Evolutionary conservation across 106 monocot species (phyloP), one percentile per base, ranked within the genome.

Genomic region (Dendrobium huoshanense): DNA sequence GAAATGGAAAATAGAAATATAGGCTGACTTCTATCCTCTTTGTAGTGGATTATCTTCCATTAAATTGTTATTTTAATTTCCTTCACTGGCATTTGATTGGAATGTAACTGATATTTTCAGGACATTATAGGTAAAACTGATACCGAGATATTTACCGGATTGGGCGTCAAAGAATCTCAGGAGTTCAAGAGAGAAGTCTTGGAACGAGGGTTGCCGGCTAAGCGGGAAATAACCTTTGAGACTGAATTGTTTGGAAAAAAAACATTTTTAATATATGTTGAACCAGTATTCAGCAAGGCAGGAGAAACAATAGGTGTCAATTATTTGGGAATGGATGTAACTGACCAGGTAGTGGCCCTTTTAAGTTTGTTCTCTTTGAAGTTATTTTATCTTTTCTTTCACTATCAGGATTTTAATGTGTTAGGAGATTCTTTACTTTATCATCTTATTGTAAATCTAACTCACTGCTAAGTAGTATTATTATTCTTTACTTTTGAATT

Each of bases 121-220:
- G 93, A 93, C 67, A 87, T 93, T 79, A 93, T 93, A 85, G 93
- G 93, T 80, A 93, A 93, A 85, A 93, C 90, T 44, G 93, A 93
- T 81, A 79, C 78, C 2, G 93, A 93, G 75, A 93, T 93, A 77
- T 88, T 90, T 73, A 76, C 79, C 65, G 93, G 90, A 77, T 81
- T 65, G 41, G 93, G 93, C 45, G 87, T 90, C 41, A 81, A 88
- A 68, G 93, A 90, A 80, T 80, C 81, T 67, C 88, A 90, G 56
- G 84, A 88, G 37, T 88, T 93, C 67, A 93, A 93, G 75, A 84
- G 73, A 72, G 87, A 90, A 80, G 93, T 93, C 56, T 18, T 93
- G 78, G 90, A 88, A 56, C 74, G 81, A 51, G 87, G 93, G 31
- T 79, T 68, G 80, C 77, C 90, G 67, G 87, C 93, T 56, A 93